These are phyloP conservation scores for Gymnopilus junonius DNA, from an alignment of 768 basidiomycete genomes.

Conservation along the genomic window DNA sequence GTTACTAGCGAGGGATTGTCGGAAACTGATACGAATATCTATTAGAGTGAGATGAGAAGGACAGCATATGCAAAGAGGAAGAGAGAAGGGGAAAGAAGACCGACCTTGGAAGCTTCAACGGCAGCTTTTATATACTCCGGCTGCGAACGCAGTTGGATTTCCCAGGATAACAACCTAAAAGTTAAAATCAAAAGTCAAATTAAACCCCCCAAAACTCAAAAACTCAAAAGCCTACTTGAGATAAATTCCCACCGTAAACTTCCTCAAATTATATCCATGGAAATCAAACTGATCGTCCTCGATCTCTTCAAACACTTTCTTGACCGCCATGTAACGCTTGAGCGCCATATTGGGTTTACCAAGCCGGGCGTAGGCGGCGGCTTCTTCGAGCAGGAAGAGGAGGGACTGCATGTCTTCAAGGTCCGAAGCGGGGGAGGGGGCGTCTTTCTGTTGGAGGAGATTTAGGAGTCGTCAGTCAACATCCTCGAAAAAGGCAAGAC, in stretches of 20 bases:
- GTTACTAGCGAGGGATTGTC: constrained; percentile 72
- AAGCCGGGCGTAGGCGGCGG: constrained; percentile 64
- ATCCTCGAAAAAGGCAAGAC: not conserved
- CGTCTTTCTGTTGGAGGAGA: constrained; percentile 72
- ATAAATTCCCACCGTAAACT: constrained; percentile 87
- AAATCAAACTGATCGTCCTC: constrained; percentile 99
- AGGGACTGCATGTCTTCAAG: constrained; percentile 96
- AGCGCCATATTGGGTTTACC: constrained; percentile 79
- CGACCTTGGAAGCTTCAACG: constrained; percentile 69
- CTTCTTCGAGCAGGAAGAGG: constrained; percentile 85
- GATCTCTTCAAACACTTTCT: constrained; percentile 84
- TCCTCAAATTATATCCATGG: constrained; percentile 92
- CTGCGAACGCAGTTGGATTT: constrained; percentile 78
- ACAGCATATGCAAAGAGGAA: not conserved
- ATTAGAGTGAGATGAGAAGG: not conserved
- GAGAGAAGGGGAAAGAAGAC: not conserved
- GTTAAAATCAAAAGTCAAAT: constrained; percentile 2
- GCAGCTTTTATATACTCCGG: constrained; percentile 77
- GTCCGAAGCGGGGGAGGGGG: constrained; percentile 72
- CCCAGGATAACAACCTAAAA: constrained; percentile 86
- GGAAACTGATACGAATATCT: constrained; percentile 78
- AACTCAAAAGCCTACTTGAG: constrained; percentile 66
- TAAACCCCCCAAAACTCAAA: not conserved
- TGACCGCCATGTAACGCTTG: constrained; percentile 80
- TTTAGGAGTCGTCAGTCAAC: too few species aligned